Evolutionary conservation across 352 stramenopile genomes (phyloP).

Genomic region (Thalassiosira hispida): DNA sequence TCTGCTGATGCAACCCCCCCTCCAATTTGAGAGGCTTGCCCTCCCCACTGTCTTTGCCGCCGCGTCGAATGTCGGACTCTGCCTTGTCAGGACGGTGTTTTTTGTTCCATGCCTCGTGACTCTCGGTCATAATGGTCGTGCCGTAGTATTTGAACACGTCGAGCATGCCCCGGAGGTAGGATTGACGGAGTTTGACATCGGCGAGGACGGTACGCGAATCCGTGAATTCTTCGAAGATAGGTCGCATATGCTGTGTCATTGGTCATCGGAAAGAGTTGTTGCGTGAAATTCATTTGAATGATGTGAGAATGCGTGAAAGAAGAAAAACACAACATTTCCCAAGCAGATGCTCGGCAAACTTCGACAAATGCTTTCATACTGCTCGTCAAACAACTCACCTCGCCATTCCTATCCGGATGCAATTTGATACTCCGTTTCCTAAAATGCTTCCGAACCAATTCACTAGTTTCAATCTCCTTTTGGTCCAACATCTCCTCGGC

Average conservation of each 20-base stretch:
- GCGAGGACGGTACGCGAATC: constrained; percentile 37
- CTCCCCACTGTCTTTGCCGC: not conserved
- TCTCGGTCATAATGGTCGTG: constrained; percentile 7
- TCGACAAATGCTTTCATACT: too few relatives aligned
- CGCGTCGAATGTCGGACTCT: not conserved
- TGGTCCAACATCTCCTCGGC: constrained; percentile 16
- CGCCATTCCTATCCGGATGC: constrained; percentile 44
- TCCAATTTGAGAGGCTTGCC: constrained; percentile 25
- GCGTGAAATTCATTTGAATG: not conserved
- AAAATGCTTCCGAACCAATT: constrained; percentile 41
- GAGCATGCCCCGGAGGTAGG: constrained; percentile 24
- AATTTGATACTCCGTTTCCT: constrained; percentile 31
- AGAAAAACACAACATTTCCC: too few relatives aligned
- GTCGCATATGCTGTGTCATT: constrained; percentile 33
- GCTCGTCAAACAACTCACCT: constrained; percentile 11
- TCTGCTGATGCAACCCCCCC: constrained; percentile 33
- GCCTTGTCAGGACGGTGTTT: constrained; percentile 37
- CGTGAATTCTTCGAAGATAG: constrained; percentile 45
- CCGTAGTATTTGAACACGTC: constrained; percentile 19
- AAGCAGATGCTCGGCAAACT: too few relatives aligned
- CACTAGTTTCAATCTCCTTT: constrained; percentile 14
- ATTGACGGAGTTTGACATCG: constrained; percentile 21
- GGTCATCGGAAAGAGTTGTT: not conserved
- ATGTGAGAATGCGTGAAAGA: too few relatives aligned
- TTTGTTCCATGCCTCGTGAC: constrained; percentile 20